Percentiles rank a stretch among this genome's conserved stretches.
phyloP scores from a whole-genome alignment of 768 basidiomycete species.

The Chalciporus sphaerocephalus region DNA sequence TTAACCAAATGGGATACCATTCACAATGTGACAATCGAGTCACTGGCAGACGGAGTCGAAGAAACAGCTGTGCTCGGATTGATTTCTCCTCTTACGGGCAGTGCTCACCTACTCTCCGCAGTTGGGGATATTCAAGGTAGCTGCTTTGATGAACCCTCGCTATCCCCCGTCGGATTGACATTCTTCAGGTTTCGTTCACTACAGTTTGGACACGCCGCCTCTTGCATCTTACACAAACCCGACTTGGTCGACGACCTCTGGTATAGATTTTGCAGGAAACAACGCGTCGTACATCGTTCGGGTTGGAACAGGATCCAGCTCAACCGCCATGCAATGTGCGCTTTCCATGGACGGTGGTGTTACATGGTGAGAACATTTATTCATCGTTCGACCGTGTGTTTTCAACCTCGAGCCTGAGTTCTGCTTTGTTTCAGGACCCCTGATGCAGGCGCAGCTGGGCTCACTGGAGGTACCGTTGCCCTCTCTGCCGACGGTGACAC shows the following conservation, averaged over 20 bases:
- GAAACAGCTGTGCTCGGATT: conserved; percentile 55
- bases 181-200: conserved; percentile 9
- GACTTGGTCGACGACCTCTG: conserved; percentile 4
- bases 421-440: conserved; percentile 9
- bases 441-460: conserved; percentile 6
- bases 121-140: conserved; percentile 42
- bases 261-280: conserved; percentile 13
- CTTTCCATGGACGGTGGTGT: conserved; percentile 10
- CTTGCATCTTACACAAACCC: conserved; percentile 5
- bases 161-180: background rate
- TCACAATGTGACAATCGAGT: conserved; percentile 55
- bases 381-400: too few relatives aligned
- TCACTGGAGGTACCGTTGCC: conserved; percentile 6
- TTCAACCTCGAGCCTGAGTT: too few relatives aligned
- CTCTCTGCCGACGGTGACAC: conserved; percentile 10
- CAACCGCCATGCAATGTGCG: conserved; percentile 3
- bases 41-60: conserved; percentile 62
- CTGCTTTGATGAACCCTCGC: background rate
- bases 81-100: conserved; percentile 58
- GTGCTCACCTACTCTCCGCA: conserved; percentile 49
- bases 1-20: conserved; percentile 54
- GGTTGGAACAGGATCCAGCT: background rate
- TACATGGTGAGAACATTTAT: conserved; percentile 2
- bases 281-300: conserved; percentile 6
- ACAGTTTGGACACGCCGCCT: conserved; percentile 2